Base-by-base conservation (phyloP, 2,329 filamentous ascomycete genomes). In the Paecilomyces niveus region DNA sequence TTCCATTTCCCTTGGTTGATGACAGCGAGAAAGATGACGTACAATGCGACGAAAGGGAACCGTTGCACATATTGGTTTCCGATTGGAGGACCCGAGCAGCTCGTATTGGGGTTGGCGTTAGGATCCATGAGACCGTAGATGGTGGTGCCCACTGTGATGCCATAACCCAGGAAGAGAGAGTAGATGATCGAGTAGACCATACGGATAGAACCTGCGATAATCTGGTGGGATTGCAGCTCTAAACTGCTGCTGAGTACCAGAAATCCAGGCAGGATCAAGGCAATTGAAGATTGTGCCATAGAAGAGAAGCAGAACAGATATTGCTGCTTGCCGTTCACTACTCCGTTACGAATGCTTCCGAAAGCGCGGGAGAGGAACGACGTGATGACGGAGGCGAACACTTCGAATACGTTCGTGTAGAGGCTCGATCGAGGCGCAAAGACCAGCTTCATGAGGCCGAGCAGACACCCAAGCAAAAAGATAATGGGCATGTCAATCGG, bases 1-100 rank as follows among this genome's bases (percentile, higher is more conserved):
- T 84, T 87, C 83, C 84, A 90, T 73, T 91, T 90, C 59, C 88
- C 89, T 64, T 93, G 89, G 72, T 92, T 92, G 71, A 93, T 87
- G 67, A 92, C 80, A 61, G 88, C 87, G 45, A 93, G 81, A 66
- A 87, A 90, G 29, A 90, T 68, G 8, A 89, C 85, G 71, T 92
- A 91, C 0, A 82, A 71, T 0, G 88, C 83, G 0, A 93, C 90
- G 67, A 91, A 92, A 31, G 87, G 76, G 74, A 92, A 91, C 58
- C 81, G 83, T 61, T 80, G 83, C 0, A 71, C 63, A 35, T 74
- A 73, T 55, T 70, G 70, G 33, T 79, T 74, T 6, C 81, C 78
- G 2, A 74, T 73, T 58, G 86, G 79, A 0, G 79, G 72, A 31
- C 78, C 72, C 0, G 71, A 64, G 57, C 84, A 83, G 33, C 71